Conservation (phyloP, 495 filamentous ascomycete genomes). For the Tuber indicum region DNA sequence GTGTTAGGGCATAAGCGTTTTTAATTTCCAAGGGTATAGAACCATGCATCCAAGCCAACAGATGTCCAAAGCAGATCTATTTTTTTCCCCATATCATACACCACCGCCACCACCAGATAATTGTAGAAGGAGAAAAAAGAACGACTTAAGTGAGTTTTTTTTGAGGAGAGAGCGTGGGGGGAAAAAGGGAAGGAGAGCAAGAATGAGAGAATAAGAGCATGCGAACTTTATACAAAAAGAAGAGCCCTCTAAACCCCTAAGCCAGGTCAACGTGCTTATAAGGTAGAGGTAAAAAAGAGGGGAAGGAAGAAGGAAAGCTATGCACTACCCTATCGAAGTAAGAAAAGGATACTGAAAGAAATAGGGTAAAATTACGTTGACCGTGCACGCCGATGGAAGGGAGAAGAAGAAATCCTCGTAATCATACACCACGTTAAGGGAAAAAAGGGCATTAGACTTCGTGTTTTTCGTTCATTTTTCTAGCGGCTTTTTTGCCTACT, state of each 20-base stretch:
- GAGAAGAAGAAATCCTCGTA: background rate
- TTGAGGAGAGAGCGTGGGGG: too few relatives aligned
- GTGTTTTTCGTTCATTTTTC: constrained; percentile 57
- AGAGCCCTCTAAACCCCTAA: background rate
- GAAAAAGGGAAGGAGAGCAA: background rate
- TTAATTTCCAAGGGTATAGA: background rate
- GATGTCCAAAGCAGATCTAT: background rate
- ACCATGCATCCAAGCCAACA: background rate
- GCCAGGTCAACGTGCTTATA: background rate
- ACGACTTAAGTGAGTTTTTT: background rate
- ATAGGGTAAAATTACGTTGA: background rate
- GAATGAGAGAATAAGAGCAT: background rate
- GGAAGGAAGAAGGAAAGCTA: background rate
- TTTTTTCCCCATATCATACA: background rate
- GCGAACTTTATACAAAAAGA: too few relatives aligned
- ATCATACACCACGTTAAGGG: background rate
- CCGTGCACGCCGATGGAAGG: background rate
- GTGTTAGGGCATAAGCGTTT: background rate
- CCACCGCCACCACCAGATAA: background rate
- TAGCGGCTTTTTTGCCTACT: constrained; percentile 82
- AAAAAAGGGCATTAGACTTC: background rate
- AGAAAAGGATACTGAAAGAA: background rate
- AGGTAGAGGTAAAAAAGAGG: background rate
- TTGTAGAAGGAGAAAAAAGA: background rate
- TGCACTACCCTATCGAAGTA: background rate